Conservation (phyloP, 495 filamentous ascomycete genomes). For the Hypoxylon fuscum region DNA sequence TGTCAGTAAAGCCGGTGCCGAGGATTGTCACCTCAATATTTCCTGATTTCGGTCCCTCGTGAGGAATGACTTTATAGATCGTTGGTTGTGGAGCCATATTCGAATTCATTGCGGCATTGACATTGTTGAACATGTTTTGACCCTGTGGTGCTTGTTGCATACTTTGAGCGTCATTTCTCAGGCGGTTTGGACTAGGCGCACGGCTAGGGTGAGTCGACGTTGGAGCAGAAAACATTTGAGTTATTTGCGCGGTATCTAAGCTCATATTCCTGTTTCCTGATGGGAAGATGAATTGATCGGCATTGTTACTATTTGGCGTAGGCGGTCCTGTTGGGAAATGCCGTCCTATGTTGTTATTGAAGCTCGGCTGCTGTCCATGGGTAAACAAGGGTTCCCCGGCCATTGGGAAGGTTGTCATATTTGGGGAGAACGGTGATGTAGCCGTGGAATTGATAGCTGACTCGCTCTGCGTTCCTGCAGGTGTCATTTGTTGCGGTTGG, state of each 20-base stretch:
- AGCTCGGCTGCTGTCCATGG: slow-evolving; percentile 35
- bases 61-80: slow-evolving; percentile 81
- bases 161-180: slow-evolving; percentile 57
- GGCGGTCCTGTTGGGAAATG: slow-evolving; percentile 67
- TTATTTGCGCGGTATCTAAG: slow-evolving; percentile 63
- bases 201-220: slow-evolving; percentile 68
- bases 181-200: slow-evolving; percentile 56
- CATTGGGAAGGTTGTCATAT: slow-evolving; percentile 52
- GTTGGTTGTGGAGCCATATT: slow-evolving; percentile 56
- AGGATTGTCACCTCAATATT: slow-evolving; percentile 87
- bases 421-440: slow-evolving; percentile 54
- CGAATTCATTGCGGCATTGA: slow-evolving; percentile 45
- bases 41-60: slow-evolving; percentile 80
- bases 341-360: slow-evolving; percentile 41
- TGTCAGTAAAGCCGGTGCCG: slow-evolving; percentile 77
- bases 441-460: slow-evolving; percentile 48
- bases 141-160: slow-evolving; percentile 51
- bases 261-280: slow-evolving; percentile 60
- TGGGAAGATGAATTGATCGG: slow-evolving; percentile 60
- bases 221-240: slow-evolving; percentile 71
- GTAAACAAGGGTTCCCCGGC: slow-evolving; percentile 44
- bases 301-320: slow-evolving; percentile 68
- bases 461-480: slow-evolving; percentile 44
- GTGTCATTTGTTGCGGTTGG: slow-evolving; percentile 49
- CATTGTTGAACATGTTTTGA: slow-evolving; percentile 51